These are phyloP conservation scores for Paradendryphiella salina DNA, from an alignment of 2,329 filamentous ascomycete species.

Conservation along the genomic window DNA sequence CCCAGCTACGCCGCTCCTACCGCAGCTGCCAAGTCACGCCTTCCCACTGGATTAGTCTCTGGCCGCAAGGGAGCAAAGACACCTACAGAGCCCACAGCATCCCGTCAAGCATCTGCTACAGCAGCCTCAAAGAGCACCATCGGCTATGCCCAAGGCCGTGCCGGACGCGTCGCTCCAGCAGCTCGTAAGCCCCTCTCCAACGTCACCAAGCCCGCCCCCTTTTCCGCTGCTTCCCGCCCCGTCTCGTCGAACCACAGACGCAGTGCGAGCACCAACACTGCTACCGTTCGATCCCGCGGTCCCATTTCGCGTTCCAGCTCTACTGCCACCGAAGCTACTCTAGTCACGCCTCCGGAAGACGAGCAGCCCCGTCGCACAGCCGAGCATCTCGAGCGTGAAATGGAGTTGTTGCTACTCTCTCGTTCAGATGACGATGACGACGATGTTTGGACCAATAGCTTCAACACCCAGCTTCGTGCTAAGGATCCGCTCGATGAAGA, in stretches of 20 bases:
- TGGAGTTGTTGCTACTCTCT: slow-evolving; percentile 36
- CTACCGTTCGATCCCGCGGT: slow-evolving; percentile 19
- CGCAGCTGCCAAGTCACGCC: slow-evolving; percentile 47
- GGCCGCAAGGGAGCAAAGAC: slow-evolving; percentile 48
- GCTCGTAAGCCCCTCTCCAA: slow-evolving; percentile 45
- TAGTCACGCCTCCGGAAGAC: slow-evolving; percentile 29
- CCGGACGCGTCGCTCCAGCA: slow-evolving; percentile 51
- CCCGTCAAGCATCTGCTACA: slow-evolving; percentile 64
- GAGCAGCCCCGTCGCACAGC: slow-evolving; percentile 34
- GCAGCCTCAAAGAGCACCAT: slow-evolving; percentile 78
- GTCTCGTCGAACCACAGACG: slow-evolving; percentile 23
- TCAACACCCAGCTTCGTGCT: slow-evolving; percentile 30
- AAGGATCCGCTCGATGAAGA: slow-evolving; percentile 36
- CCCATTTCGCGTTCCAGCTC: slow-evolving; percentile 43
- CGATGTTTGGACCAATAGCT: slow-evolving; percentile 40
- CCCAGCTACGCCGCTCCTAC: slow-evolving; percentile 48
- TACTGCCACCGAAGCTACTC: slow-evolving; percentile 36
- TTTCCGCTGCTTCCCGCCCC: slow-evolving; percentile 30
- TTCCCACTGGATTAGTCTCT: slow-evolving; percentile 38
- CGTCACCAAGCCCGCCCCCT: slow-evolving; percentile 38
- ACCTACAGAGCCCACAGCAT: slow-evolving; percentile 52
- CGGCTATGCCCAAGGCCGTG: slow-evolving; percentile 79
- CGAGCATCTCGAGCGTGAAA: slow-evolving; percentile 41
- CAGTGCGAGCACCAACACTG: slow-evolving; percentile 14
- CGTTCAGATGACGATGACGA: slow-evolving; percentile 35